These are phyloP conservation scores for Sporothrix phasma DNA, from an alignment of 2,329 filamentous ascomycete species.

Conservation along the genomic window DNA sequence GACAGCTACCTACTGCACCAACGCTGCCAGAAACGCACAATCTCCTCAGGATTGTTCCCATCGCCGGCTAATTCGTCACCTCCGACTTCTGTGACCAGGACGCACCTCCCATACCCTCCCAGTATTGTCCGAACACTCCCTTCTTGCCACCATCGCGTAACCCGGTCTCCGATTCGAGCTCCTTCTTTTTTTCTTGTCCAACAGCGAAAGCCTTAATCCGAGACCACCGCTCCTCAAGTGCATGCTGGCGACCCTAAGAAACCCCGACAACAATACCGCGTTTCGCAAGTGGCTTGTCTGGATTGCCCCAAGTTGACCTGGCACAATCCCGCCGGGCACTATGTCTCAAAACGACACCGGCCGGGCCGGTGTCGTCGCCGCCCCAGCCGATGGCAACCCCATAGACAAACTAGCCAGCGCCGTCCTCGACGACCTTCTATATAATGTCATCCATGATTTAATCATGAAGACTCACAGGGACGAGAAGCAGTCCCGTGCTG, in stretches of 20 bases:
- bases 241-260: not conserved
- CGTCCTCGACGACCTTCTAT: conserved; percentile 64
- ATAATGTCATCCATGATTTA: conserved; percentile 68
- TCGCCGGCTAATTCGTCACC: not conserved
- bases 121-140: not conserved
- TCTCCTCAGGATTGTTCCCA: not conserved
- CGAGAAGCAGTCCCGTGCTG: conserved; percentile 64
- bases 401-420: conserved; percentile 52
- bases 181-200: not conserved
- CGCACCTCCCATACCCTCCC: not conserved
- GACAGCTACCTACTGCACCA: not conserved
- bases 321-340: not conserved
- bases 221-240: not conserved
- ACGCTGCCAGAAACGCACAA: not conserved
- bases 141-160: not conserved
- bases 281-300: not conserved
- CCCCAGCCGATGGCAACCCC: conserved; percentile 39
- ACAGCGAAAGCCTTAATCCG: not conserved
- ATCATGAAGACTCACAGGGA: conserved; percentile 65
- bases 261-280: not conserved
- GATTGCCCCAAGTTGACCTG: not conserved
- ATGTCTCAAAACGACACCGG: conserved; percentile 30
- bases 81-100: not conserved
- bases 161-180: not conserved
- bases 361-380: conserved; percentile 48